A percentile compares a stretch with the other conserved stretches of the same genome.
phyloP scores from a whole-genome alignment of 179 eudicot genomes.

The Beta lomatogona region DNA sequence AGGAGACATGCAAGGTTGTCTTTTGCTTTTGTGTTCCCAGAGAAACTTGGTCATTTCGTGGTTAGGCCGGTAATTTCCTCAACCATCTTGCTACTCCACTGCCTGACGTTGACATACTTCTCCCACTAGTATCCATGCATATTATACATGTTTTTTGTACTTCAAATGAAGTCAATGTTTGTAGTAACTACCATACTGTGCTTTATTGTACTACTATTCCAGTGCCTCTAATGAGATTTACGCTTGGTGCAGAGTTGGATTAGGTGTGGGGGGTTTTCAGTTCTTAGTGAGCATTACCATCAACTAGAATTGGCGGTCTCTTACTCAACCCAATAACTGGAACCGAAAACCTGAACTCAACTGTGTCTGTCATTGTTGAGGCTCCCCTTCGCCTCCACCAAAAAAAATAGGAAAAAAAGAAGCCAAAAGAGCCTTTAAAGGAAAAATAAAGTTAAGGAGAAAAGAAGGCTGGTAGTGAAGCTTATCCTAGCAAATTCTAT shows the following conservation, averaged over 20 bases:
- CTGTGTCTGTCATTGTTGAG: too few relatives aligned
- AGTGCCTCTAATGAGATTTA: background rate
- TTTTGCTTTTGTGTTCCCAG: slow-evolving; percentile 87
- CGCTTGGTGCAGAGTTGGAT: background rate
- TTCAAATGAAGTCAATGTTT: background rate
- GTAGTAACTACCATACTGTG: background rate
- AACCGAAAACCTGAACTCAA: too few relatives aligned
- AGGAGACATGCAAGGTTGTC: slow-evolving; percentile 68
- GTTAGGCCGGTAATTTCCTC: slow-evolving; percentile 55
- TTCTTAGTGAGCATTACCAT: background rate
- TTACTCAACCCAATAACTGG: too few relatives aligned
- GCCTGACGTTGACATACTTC: background rate
- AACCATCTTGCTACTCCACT: background rate
- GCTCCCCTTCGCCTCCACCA: too few relatives aligned
- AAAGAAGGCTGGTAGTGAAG: background rate
- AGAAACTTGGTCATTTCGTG: slow-evolving; percentile 60
- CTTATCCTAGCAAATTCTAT: background rate
- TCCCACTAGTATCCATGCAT: background rate
- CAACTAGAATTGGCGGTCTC: too few relatives aligned
- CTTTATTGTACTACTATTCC: background rate
- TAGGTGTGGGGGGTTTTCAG: background rate
- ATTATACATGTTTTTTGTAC: background rate
- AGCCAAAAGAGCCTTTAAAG: too few relatives aligned
- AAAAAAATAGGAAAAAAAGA: too few relatives aligned
- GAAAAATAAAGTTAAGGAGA: background rate